Conservation (phyloP, 345 rosid genomes). For the Linum trigynum region DNA sequence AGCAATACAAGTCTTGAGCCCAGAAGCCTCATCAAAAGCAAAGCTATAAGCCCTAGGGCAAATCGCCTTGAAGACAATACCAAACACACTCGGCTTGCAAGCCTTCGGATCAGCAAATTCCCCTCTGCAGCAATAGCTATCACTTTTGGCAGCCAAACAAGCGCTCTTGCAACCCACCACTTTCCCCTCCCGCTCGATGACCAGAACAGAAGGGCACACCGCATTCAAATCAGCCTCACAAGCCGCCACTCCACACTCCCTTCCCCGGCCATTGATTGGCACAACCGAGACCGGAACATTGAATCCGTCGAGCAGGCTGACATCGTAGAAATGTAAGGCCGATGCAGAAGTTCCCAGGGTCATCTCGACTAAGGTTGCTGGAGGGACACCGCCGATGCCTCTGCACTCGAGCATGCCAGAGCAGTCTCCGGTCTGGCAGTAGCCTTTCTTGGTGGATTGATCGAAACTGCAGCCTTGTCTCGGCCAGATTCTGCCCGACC, state of each 20-base stretch:
- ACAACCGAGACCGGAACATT: conserved; percentile 38
- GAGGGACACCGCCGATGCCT: conserved; percentile 40
- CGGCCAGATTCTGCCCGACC: conserved; percentile 52
- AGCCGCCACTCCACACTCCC: conserved; percentile 30
- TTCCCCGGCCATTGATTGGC: conserved; percentile 28
- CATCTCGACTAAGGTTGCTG: conserved; percentile 40
- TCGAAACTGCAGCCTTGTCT: conserved; percentile 43
- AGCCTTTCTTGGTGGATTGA: conserved; percentile 19
- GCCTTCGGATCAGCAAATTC: conserved; percentile 26
- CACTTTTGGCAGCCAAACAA: conserved; percentile 37
- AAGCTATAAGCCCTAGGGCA: conserved; percentile 41
- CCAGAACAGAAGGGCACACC: conserved; percentile 34
- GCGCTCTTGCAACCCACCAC: conserved; percentile 49
- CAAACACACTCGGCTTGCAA: conserved; percentile 35
- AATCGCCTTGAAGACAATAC: conserved; percentile 36
- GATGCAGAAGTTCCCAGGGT: conserved; percentile 37
- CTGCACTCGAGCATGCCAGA: conserved; percentile 28
- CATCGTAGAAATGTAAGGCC: conserved; percentile 41
- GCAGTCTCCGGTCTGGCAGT: conserved; percentile 44
- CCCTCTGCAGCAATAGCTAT: conserved; percentile 42
- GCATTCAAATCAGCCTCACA: conserved; percentile 40
- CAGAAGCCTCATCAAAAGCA: conserved; percentile 40
- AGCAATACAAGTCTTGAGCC: conserved; percentile 39
- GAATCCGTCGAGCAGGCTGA: conserved; percentile 46
- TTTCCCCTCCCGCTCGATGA: conserved; percentile 24